phyloP scores from a whole-genome alignment of 1,139 yeast species.

The Saccharomycopsis phalli region DNA sequence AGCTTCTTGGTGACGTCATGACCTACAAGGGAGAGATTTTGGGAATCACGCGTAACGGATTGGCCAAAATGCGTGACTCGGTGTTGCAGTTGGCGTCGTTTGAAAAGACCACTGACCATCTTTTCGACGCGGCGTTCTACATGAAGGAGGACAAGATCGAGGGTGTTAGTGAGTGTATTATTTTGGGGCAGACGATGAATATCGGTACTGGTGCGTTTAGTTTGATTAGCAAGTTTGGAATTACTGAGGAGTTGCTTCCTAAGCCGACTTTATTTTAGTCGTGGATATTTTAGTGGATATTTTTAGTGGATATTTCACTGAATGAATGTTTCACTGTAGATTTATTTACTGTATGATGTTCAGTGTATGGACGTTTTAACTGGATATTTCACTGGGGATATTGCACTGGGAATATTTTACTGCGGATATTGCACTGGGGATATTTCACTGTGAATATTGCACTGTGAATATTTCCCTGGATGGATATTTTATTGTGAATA shows the following conservation, averaged over 20 bases:
- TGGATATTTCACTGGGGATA: no score
- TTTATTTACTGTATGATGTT: no score
- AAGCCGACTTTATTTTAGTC: slow-evolving; percentile 29
- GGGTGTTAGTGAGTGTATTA: slow-evolving; percentile 97
- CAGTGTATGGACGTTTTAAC: no score
- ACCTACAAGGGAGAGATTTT: slow-evolving; percentile 96
- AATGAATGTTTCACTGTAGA: no score
- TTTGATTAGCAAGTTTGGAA: slow-evolving; percentile 53
- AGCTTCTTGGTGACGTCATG: slow-evolving; percentile 96
- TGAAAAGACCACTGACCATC: slow-evolving; percentile 96
- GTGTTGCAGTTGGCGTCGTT: slow-evolving; percentile 94
- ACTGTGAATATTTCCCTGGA: no score
- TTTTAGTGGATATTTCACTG: no score
- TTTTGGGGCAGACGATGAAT: slow-evolving; percentile 94
- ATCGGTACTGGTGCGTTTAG: slow-evolving; percentile 97
- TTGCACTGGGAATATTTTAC: no score
- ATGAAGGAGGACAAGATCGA: slow-evolving; percentile 94
- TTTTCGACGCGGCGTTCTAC: slow-evolving; percentile 96
- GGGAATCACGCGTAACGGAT: slow-evolving; percentile 96
- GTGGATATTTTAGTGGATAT: no score
- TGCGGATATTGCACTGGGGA: no score
- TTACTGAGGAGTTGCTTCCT: slow-evolving; percentile 36
- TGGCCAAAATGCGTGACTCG: slow-evolving; percentile 97
- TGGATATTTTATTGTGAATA: no score
- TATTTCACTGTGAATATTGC: no score